Conservation (phyloP, 2,329 filamentous ascomycete species). For the Trichoderma gracile region DNA sequence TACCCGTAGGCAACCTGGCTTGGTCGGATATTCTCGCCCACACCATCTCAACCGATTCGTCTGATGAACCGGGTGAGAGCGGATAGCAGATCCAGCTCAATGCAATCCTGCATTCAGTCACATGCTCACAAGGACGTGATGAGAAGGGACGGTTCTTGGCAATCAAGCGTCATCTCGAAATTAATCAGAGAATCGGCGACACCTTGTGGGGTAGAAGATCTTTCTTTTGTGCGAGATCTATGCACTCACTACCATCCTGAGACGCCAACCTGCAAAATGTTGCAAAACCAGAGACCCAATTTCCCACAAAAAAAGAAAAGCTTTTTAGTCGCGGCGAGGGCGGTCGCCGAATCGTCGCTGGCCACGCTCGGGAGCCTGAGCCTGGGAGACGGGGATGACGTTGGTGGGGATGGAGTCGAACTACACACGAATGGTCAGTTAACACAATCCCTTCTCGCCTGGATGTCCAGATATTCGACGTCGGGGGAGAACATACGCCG, state of each 20-base stretch:
- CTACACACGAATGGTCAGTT: slow-evolving; percentile 48
- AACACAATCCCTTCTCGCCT: background rate
- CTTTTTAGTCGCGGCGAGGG: slow-evolving; percentile 43
- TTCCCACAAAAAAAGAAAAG: slow-evolving; percentile 36
- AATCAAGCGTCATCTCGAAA: slow-evolving; percentile 83
- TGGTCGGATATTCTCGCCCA: background rate
- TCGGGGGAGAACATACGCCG: slow-evolving; percentile 69
- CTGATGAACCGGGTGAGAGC: background rate
- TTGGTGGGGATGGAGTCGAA: slow-evolving; percentile 98
- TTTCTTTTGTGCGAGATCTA: slow-evolving; percentile 57
- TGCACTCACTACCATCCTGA: slow-evolving; percentile 58
- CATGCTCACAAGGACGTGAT: slow-evolving; percentile 32
- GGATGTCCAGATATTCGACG: background rate
- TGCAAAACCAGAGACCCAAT: slow-evolving; percentile 48
- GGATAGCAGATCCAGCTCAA: background rate
- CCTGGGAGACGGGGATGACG: slow-evolving; percentile 85
- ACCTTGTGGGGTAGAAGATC: slow-evolving; percentile 70
- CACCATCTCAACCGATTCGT: background rate
- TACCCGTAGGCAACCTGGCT: slow-evolving; percentile 9
- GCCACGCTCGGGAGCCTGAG: slow-evolving; percentile 78
- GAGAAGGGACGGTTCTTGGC: slow-evolving; percentile 59
- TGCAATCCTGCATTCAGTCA: slow-evolving; percentile 29
- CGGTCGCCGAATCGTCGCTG: slow-evolving; percentile 75
- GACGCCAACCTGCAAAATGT: slow-evolving; percentile 55
- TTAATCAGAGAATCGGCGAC: slow-evolving; percentile 75